Evolutionary conservation across 176 grass and related monocot species (phyloP), one percentile per base, ranked within the genome.

Genomic region (Puccinellia tenuiflora): DNA sequence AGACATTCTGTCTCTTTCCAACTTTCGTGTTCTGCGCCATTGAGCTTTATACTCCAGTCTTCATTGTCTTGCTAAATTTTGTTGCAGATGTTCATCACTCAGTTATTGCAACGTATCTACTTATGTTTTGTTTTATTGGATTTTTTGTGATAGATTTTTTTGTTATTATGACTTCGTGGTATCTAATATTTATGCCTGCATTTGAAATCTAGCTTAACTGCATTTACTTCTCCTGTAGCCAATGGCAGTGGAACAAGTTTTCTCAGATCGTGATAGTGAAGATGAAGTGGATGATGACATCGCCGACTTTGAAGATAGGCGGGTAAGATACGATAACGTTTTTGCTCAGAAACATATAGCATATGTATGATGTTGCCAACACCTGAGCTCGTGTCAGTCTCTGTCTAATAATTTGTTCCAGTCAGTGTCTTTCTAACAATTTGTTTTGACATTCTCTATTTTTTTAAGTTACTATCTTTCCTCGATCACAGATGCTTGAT

Each of bases 201-300:
- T 31, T 90, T 81, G 28, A 85, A 73, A 43, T 63, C 50, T 80
- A 85, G 35, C 60, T 68, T 66, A 34, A 79, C 68, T 64, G 55
- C 31, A 73, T 85, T 54, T 86, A 76, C 64, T 57, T 89, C 68
- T 76, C 22, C 87, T 89, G 54, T 89, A 99, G 96, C 91, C 93
- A 90, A 99, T 99, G 96, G 93, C 78, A 61, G 47, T 86, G 65
- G 93, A 99, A 56, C 96, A 99, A 91, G 91, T 99, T 50, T 89
- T 94, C 89, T 96, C 89, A 1, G 96, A 99, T 54, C 86, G 85
- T 69, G 96, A 99, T 83, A 99, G 96, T 88, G 96, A 99, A 88
- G 91, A 96, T 85, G 96, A 99, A 79, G 91, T 99, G 66, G 93
- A 99, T 67, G 96, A 99, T 86, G 93, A 93, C 77, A 94, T 99